Conservation (phyloP, 139 green algal species). For the Monoraphidium neglectum region DNA sequence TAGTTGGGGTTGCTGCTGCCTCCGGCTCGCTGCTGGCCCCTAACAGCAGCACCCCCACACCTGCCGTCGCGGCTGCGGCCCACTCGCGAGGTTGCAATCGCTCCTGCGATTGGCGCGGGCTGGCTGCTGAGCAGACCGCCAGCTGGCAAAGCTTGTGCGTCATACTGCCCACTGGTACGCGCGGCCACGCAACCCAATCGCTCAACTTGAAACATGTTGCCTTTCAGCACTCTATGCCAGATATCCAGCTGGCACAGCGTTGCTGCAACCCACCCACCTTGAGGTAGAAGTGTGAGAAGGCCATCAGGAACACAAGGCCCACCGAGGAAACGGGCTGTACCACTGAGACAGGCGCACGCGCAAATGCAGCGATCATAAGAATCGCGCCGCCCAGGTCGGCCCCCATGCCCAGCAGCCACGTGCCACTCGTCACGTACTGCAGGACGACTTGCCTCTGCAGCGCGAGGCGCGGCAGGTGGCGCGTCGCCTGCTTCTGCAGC, state of each 20-base stretch:
- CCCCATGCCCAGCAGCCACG: constrained; percentile 73
- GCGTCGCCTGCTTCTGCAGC: constrained; percentile 79
- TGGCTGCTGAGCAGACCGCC: too few relatives aligned
- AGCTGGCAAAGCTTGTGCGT: too few relatives aligned
- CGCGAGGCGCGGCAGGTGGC: constrained; percentile 59
- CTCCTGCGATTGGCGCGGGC: too few relatives aligned
- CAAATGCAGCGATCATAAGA: too few relatives aligned
- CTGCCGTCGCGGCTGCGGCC: constrained; percentile 56
- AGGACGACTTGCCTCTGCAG: constrained; percentile 43
- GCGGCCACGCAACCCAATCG: too few relatives aligned
- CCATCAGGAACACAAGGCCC: constrained; percentile 65
- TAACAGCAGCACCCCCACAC: constrained; percentile 62
- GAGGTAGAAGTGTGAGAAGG: constrained; percentile 78
- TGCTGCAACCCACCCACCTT: background rate
- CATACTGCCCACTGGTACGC: too few relatives aligned
- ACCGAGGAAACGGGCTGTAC: constrained; percentile 74
- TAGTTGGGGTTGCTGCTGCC: background rate
- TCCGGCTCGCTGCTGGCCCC: constrained; percentile 42
- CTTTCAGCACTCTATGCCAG: too few relatives aligned
- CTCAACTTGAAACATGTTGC: too few relatives aligned
- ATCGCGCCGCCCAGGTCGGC: constrained; percentile 70
- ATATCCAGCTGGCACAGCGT: too few relatives aligned
- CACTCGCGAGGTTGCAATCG: constrained; percentile 62
- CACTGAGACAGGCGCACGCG: constrained; percentile 61
- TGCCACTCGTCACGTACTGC: constrained; percentile 56